Percentiles rank a stretch among this genome's conserved stretches.
These are phyloP conservation scores for Borealophlyctis nickersoniae DNA, from an alignment of 192 early-diverging fungal species.

Conservation along the genomic window DNA sequence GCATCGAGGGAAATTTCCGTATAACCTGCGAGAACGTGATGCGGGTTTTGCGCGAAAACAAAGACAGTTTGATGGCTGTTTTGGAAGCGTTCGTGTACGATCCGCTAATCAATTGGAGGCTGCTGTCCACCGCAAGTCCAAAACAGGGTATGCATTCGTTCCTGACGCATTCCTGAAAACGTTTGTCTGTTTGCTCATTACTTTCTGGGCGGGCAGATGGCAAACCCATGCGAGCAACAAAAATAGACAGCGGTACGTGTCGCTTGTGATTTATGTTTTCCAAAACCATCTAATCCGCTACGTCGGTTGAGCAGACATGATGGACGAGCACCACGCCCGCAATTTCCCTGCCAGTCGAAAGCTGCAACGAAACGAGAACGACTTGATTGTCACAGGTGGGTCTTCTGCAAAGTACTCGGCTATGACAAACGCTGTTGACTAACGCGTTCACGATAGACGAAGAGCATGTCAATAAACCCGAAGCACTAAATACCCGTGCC, in stretches of 20 bases:
- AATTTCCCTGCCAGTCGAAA: constrained; percentile 46
- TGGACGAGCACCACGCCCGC: constrained; percentile 26
- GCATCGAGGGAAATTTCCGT: constrained; percentile 94
- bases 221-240: constrained; percentile 26
- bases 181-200: background rate
- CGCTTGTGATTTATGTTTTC: too few species aligned
- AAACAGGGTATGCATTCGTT: constrained; percentile 28
- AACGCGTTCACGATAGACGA: constrained; percentile 32
- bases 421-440: constrained; percentile 2
- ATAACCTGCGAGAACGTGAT: constrained; percentile 95
- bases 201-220: constrained; percentile 14
- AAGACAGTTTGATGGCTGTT: constrained; percentile 96
- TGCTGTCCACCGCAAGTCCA: constrained; percentile 56
- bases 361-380: constrained; percentile 51
- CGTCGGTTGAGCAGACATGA: constrained; percentile 22
- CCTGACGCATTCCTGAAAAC: constrained; percentile 3
- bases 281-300: background rate
- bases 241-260: constrained; percentile 30
- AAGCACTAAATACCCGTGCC: constrained; percentile 73
- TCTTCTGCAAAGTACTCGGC: too few species aligned
- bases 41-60: constrained; percentile 89
- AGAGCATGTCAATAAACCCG: constrained; percentile 49
- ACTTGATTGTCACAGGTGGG: constrained; percentile 35
- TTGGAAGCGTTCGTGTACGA: constrained; percentile 98
- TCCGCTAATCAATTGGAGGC: constrained; percentile 88